These are phyloP conservation scores for Blastobotrys raffinosifermentans DNA, from an alignment of 1,139 yeast genomes.

Conservation along the genomic window DNA sequence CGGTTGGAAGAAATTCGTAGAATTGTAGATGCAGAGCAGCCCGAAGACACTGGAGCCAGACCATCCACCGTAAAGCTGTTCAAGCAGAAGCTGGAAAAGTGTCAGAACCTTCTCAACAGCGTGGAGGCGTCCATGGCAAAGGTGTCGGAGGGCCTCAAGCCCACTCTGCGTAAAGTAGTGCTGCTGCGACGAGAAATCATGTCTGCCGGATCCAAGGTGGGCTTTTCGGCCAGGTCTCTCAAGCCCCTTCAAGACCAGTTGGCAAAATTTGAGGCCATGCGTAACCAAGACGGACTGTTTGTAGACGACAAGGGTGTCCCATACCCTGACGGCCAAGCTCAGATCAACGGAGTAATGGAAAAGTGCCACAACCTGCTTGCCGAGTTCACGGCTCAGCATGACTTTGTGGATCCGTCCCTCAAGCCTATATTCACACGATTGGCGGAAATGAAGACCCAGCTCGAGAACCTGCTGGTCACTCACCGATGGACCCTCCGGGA, in stretches of 20 bases:
- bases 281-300: conserved; percentile 17
- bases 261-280: conserved; percentile 38
- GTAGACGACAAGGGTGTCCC: conserved; percentile 41
- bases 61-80: conserved; percentile 30
- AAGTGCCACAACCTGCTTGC: conserved; percentile 71
- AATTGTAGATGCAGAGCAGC: conserved; percentile 44
- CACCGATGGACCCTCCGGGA: conserved; percentile 96
- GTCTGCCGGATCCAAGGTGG: conserved; percentile 42
- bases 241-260: conserved; percentile 37
- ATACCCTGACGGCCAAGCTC: conserved; percentile 47
- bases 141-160: conserved; percentile 32
- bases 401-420: conserved; percentile 44
- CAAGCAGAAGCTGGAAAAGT: conserved; percentile 24
- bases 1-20: conserved; percentile 62
- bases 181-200: conserved; percentile 49
- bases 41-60: conserved; percentile 25
- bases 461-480: conserved; percentile 79
- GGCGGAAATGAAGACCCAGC: conserved; percentile 57
- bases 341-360: conserved; percentile 46
- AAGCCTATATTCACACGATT: conserved; percentile 50
- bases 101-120: conserved; percentile 22
- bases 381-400: conserved; percentile 55
- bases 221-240: conserved; percentile 31
- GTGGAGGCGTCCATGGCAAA: conserved; percentile 27
- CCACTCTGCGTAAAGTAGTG: conserved; percentile 36